Evolutionary conservation across 768 basidiomycete genomes (phyloP).

Genomic region (Amanita jacksonii): DNA sequence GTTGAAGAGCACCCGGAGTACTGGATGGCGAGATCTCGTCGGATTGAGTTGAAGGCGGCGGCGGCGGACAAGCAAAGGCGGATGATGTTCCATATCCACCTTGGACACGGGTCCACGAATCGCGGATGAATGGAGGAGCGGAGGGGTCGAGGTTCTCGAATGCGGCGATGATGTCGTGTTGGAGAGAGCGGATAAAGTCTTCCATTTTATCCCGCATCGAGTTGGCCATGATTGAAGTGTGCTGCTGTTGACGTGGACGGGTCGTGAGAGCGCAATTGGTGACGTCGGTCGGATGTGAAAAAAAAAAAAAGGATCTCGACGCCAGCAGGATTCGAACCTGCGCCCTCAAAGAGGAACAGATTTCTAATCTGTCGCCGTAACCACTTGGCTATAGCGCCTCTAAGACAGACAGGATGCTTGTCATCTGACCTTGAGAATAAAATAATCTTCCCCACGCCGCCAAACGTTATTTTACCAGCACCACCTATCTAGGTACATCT

Average conservation of each 20-base stretch:
- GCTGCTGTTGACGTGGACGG: too few relatives aligned
- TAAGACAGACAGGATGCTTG: too few relatives aligned
- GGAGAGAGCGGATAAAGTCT: constrained; percentile 64
- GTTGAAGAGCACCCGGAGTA: constrained; percentile 10
- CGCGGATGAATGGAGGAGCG: constrained; percentile 67
- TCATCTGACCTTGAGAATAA: too few relatives aligned
- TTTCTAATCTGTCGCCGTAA: constrained; percentile 65
- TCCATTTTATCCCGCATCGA: constrained; percentile 77
- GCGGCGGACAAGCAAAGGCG: constrained; percentile 51
- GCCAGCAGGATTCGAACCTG: constrained; percentile 56
- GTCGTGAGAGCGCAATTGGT: too few relatives aligned
- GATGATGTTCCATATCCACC: constrained; percentile 78
- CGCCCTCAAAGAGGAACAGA: constrained; percentile 50
- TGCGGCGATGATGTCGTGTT: constrained; percentile 65
- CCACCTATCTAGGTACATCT: too few relatives aligned
- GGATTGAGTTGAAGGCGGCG: not conserved
- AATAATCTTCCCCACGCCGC: too few relatives aligned
- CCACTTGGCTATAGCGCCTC: constrained; percentile 59
- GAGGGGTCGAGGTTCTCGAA: constrained; percentile 74
- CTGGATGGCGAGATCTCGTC: too few relatives aligned
- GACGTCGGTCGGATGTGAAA: too few relatives aligned
- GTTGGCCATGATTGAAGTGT: too few relatives aligned
- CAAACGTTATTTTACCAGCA: too few relatives aligned
- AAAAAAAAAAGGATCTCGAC: too few relatives aligned
- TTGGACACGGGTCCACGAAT: constrained; percentile 65